Base-by-base conservation (phyloP, 192 early-diverging fungal species). In the Lobosporangium transversale region DNA sequence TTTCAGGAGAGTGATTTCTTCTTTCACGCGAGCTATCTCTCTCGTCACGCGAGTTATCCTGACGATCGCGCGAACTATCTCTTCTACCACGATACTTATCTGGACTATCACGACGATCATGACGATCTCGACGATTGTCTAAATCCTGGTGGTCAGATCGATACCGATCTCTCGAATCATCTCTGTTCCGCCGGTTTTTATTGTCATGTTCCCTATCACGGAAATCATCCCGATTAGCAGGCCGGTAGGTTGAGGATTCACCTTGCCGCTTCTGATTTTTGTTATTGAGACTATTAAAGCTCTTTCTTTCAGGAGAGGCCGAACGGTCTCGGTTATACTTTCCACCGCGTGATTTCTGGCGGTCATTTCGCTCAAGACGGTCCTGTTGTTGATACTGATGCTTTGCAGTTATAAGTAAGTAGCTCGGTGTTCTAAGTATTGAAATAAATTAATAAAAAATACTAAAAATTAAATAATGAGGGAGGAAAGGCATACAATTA, bases 81-180 rank as follows among this genome's bases (percentile, higher is more conserved):
- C 54, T 5, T 4, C 54, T 40, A 40, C 40, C 27, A 3, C 29
- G 24, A 6, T 7, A 20, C 3, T 40, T 6, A 40, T 40, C 54
- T 7, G 35, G 32, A 21, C 54, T 40, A 40, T 56, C 54, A 12
- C 54, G 54, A 36, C 17, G 54, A 18, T 57, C 55, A 57, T 31
- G 20, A 27, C 36, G 36, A 15, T 57, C 53, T 11, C 53, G 55
- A 42, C 58, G 30, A 5, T 32, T 45, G 24, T 32, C 26, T 2
- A 27, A 32, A 43, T 44, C 44, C 31, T 20, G 31, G 20, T n/a
- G 53, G 21, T 56, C 43, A 1, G 26, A 44, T 23, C 31, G 30
- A 23, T 47, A 17, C 37, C 65, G 44, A 20, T 67, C 65, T 2
- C 6, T 43, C 17, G 66, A 68, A 21, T 60, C 57, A 24, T 57